phyloP scores from a whole-genome alignment of 2,329 filamentous ascomycete genomes.

The Microascus cirrosus region DNA sequence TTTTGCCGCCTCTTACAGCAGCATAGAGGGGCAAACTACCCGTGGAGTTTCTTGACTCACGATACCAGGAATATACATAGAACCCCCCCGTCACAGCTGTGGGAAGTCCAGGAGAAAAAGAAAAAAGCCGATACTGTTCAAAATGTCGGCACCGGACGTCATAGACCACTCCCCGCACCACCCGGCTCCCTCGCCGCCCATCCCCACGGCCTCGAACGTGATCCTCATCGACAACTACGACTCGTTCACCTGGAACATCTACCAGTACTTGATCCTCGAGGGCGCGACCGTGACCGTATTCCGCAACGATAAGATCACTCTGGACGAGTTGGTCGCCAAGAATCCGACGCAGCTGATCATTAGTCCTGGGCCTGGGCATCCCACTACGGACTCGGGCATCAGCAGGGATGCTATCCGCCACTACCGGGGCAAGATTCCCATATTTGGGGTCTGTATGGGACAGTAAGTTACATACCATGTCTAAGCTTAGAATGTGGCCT shows the following conservation, averaged over 20 bases:
- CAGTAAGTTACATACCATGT: conserved; percentile 48
- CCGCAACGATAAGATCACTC: conserved; percentile 81
- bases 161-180: conserved; percentile 81
- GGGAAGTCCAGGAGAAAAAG: background rate
- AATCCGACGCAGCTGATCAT: conserved; percentile 90
- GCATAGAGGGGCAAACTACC: background rate
- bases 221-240: conserved; percentile 98
- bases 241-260: conserved; percentile 98
- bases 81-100: background rate
- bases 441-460: conserved; percentile 98
- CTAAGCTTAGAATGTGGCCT: background rate
- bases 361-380: conserved; percentile 91
- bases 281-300: conserved; percentile 83
- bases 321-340: conserved; percentile 72
- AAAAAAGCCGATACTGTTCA: conserved; percentile 9
- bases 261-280: conserved; percentile 95
- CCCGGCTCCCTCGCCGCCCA: conserved; percentile 59
- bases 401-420: conserved; percentile 84
- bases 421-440: conserved; percentile 88
- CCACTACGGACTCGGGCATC: conserved; percentile 80
- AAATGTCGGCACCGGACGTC: conserved; percentile 38
- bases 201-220: conserved; percentile 77
- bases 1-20: background rate
- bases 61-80: background rate
- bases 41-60: background rate